A percentile compares a stretch with the other conserved stretches of the same genome.
Evolutionary conservation across 2,329 filamentous ascomycete genomes (phyloP).

Genomic region (Coleophoma eucalyptorum): DNA sequence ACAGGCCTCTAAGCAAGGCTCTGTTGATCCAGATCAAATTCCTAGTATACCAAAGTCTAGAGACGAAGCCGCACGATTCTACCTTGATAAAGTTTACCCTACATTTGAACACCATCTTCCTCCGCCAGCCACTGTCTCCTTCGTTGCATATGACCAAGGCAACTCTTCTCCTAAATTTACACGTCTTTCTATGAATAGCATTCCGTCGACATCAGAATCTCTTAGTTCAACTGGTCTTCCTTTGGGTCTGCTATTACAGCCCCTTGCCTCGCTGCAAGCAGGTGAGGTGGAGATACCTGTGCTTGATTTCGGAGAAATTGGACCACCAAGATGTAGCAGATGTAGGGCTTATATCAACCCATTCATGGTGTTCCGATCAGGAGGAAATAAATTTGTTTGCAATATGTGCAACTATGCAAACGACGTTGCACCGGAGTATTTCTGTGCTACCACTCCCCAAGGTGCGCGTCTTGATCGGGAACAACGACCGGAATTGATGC

Average conservation of each 20-base stretch:
- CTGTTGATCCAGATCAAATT: slow-evolving; percentile 87
- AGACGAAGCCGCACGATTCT: slow-evolving; percentile 79
- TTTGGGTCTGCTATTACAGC: slow-evolving; percentile 84
- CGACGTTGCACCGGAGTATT: slow-evolving; percentile 89
- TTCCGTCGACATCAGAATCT: slow-evolving; percentile 78
- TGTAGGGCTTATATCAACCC: slow-evolving; percentile 98
- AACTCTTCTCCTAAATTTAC: slow-evolving; percentile 95
- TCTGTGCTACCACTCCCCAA: slow-evolving; percentile 82
- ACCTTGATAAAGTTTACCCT: slow-evolving; percentile 82
- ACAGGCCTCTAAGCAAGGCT: slow-evolving; percentile 62
- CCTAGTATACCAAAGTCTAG: slow-evolving; percentile 85
- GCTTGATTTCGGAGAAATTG: slow-evolving; percentile 87
- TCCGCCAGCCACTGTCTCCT: slow-evolving; percentile 82
- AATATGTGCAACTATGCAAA: slow-evolving; percentile 98
- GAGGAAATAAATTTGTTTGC: slow-evolving; percentile 95
- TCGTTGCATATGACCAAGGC: slow-evolving; percentile 92
- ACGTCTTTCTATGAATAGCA: slow-evolving; percentile 88
- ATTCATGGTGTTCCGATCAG: slow-evolving; percentile 95
- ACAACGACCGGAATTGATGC: slow-evolving; percentile 82
- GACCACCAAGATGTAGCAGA: slow-evolving; percentile 85
- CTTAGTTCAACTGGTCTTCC: slow-evolving; percentile 78
- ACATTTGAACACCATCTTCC: slow-evolving; percentile 94
- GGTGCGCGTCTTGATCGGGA: slow-evolving; percentile 85
- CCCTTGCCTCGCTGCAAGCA: slow-evolving; percentile 75
- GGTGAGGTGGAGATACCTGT: slow-evolving; percentile 88